Evolutionary conservation across 2,329 filamentous ascomycete species (phyloP).

Genomic region (Myriosclerotinia duriaeana): DNA sequence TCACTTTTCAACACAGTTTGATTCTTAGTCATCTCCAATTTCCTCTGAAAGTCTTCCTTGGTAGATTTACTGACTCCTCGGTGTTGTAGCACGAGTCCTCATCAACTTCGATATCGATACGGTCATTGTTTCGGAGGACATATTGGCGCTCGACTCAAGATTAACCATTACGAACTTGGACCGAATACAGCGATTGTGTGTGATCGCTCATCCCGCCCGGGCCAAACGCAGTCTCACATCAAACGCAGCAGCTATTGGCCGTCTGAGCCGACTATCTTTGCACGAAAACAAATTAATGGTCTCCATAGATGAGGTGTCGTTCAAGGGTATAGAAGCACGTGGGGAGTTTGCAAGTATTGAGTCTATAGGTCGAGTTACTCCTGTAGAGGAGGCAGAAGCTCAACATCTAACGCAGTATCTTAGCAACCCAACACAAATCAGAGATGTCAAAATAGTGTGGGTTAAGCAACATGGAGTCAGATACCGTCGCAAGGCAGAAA

Average conservation of each 20-base stretch:
- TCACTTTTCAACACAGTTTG: neutral
- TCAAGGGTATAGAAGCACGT: neutral
- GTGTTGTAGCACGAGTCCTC: neutral
- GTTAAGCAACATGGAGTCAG: too few relatives aligned
- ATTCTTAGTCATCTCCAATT: neutral
- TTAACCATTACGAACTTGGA: neutral
- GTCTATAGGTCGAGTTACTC: too few relatives aligned
- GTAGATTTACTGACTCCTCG: neutral
- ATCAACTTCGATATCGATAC: slow-evolving; percentile 8
- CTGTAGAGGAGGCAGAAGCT: too few relatives aligned
- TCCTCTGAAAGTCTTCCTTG: neutral
- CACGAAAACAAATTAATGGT: too few relatives aligned
- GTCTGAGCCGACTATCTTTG: neutral
- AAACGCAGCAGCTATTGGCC: neutral
- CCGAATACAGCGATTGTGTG: neutral
- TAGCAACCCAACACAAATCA: too few relatives aligned
- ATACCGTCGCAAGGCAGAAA: too few relatives aligned
- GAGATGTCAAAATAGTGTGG: too few relatives aligned
- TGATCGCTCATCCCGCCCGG: neutral
- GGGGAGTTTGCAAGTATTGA: too few relatives aligned
- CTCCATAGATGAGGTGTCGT: neutral
- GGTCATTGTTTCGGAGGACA: neutral
- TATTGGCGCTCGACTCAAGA: neutral
- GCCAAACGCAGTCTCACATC: neutral
- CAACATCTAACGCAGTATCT: too few relatives aligned